Percentiles rank a stretch among this genome's conserved stretches.
phyloP scores from a whole-genome alignment of 2,329 filamentous ascomycete genomes.

The Elsinoe ampelina region DNA sequence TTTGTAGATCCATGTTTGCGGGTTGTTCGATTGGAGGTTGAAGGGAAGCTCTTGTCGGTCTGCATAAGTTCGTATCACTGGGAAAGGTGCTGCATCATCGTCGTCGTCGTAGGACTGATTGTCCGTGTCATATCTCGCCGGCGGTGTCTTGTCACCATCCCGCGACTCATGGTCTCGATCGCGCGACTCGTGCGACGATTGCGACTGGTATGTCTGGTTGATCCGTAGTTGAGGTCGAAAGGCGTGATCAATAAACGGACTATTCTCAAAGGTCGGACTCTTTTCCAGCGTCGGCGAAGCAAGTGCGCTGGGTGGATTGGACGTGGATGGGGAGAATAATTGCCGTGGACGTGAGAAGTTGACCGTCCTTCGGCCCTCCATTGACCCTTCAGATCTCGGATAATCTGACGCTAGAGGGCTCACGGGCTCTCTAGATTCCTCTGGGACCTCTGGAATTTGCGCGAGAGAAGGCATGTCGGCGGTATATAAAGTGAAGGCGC shows the following conservation, averaged over 20 bases:
- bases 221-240: slow-evolving; percentile 2
- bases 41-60: slow-evolving; percentile 2
- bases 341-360: slow-evolving; percentile 23
- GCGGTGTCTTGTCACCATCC: neutral
- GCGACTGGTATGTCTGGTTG: neutral
- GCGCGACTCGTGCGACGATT: neutral
- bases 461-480: slow-evolving; percentile 9
- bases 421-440: neutral
- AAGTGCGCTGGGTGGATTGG: slow-evolving; percentile 1
- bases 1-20: slow-evolving; percentile 12
- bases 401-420: slow-evolving; percentile 15
- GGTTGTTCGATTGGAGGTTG: neutral
- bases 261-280: slow-evolving; percentile 4
- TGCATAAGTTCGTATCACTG: slow-evolving; percentile 8
- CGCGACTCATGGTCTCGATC: neutral
- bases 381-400: neutral
- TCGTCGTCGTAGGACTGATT: slow-evolving; percentile 5
- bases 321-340: slow-evolving; percentile 6
- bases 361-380: slow-evolving; percentile 16
- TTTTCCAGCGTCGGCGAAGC: slow-evolving; percentile 7
- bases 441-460: slow-evolving; percentile 4
- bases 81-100: slow-evolving; percentile 8
- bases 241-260: slow-evolving; percentile 7
- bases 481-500: neutral
- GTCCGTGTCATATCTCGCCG: neutral